These are phyloP conservation scores for Pittosporum tobira DNA, from an alignment of 129 eudicot genomes.

Conservation along the genomic window DNA sequence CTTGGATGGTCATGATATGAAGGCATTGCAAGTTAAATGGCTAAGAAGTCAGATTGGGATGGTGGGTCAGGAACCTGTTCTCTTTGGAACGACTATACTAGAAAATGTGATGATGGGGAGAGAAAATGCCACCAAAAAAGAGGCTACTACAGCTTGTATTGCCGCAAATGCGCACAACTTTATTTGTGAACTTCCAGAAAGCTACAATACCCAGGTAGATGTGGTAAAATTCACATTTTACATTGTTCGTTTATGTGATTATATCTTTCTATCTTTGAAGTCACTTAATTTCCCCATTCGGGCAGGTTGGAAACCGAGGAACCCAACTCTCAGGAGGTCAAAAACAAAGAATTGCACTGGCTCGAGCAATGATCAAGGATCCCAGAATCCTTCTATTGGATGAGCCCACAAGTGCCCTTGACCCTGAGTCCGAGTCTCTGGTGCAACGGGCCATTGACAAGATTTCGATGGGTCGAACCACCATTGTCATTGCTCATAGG, in stretches of 20 bases:
- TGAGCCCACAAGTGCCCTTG: slow-evolving; percentile 82
- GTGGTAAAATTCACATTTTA: background rate
- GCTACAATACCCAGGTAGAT: slow-evolving; percentile 51
- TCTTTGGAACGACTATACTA: slow-evolving; percentile 56
- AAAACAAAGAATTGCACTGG: slow-evolving; percentile 70
- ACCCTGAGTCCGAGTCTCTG: slow-evolving; percentile 59
- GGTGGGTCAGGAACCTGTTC: slow-evolving; percentile 93
- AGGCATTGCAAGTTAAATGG: slow-evolving; percentile 74
- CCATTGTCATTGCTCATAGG: slow-evolving; percentile 79
- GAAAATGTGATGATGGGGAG: slow-evolving; percentile 85
- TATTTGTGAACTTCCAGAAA: slow-evolving; percentile 54
- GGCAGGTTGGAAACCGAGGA: slow-evolving; percentile 74
- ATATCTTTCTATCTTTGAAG: background rate
- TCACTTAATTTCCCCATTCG: background rate
- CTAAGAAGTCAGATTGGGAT: slow-evolving; percentile 78
- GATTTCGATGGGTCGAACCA: slow-evolving; percentile 58
- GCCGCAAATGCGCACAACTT: slow-evolving; percentile 76
- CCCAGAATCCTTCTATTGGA: slow-evolving; percentile 71
- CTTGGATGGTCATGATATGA: slow-evolving; percentile 75
- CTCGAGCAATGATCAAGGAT: slow-evolving; percentile 84
- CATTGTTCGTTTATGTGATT: background rate
- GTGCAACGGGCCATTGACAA: slow-evolving; percentile 80
- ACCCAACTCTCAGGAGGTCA: slow-evolving; percentile 84
- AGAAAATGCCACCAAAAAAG: slow-evolving; percentile 69
- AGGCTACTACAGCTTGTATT: slow-evolving; percentile 54